Evolutionary conservation across 352 stramenopile genomes (phyloP).

Genomic region (Phytophthora hybrid): DNA sequence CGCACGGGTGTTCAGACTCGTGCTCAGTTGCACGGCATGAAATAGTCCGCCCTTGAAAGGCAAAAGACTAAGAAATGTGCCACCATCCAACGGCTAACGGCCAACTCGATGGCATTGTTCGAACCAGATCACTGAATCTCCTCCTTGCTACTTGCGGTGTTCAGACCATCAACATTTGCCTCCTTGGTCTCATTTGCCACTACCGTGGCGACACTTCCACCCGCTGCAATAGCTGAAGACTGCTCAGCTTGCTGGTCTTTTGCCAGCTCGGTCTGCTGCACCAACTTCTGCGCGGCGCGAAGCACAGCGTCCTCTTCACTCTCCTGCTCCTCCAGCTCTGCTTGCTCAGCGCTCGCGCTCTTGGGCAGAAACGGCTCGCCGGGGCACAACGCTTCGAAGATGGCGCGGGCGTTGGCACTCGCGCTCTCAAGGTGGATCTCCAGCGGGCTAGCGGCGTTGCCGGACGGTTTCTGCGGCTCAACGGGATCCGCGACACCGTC

Average conservation of each 20-base stretch:
- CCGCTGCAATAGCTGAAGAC: background rate
- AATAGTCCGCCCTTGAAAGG: slow-evolving; percentile 10
- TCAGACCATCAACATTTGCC: background rate
- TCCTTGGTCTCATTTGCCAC: background rate
- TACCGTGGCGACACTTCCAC: background rate
- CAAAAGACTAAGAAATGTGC: background rate
- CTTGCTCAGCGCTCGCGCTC: slow-evolving; percentile 64
- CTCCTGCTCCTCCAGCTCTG: slow-evolving; percentile 64
- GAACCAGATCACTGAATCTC: slow-evolving; percentile 13
- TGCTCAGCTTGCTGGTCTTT: background rate
- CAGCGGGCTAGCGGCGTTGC: slow-evolving; percentile 40
- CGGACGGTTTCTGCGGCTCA: slow-evolving; percentile 7
- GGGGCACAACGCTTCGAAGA: slow-evolving; percentile 72
- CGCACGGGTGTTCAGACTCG: slow-evolving; percentile 29
- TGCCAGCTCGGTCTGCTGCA: slow-evolving; percentile 14
- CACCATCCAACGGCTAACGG: background rate
- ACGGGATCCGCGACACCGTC: background rate
- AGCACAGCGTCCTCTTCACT: slow-evolving; percentile 71
- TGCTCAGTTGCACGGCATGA: background rate
- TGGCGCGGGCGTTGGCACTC: slow-evolving; percentile 63
- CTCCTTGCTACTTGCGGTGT: slow-evolving; percentile 4
- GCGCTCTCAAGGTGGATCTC: slow-evolving; percentile 74
- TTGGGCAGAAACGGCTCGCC: slow-evolving; percentile 70
- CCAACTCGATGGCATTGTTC: background rate
- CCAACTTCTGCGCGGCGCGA: slow-evolving; percentile 63